Percentiles rank a stretch among this genome's conserved stretches.
Conservation (phyloP, 306 rosid genomes). For the Medicago lupulina region DNA sequence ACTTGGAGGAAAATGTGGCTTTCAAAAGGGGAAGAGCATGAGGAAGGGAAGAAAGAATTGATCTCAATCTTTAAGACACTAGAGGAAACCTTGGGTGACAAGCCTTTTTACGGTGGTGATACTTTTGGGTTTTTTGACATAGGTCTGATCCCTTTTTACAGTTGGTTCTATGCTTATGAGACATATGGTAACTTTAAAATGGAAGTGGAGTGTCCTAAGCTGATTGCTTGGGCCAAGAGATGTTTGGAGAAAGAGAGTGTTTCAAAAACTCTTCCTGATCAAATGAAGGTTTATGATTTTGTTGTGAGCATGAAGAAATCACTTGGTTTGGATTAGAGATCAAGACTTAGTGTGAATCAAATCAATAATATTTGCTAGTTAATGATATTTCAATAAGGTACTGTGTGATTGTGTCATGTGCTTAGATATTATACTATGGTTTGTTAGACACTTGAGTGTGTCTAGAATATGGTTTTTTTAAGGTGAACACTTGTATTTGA, state of each 20-base stretch:
- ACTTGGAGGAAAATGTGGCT: slow-evolving; percentile 46
- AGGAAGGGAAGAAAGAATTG: slow-evolving; percentile 46
- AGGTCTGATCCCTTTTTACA: slow-evolving; percentile 40
- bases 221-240: slow-evolving; percentile 55
- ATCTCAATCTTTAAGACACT: slow-evolving; percentile 41
- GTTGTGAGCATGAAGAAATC: slow-evolving; percentile 22
- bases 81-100: slow-evolving; percentile 46
- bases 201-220: slow-evolving; percentile 58
- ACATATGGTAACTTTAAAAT: slow-evolving; percentile 49
- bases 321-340: slow-evolving; percentile 17
- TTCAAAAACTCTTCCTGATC: slow-evolving; percentile 52
- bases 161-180: slow-evolving; percentile 56
- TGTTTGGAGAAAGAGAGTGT: slow-evolving; percentile 51
- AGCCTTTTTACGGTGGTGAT: slow-evolving; percentile 50
- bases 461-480: too few species aligned
- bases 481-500: too few species aligned
- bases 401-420: background rate
- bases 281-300: slow-evolving; percentile 46
- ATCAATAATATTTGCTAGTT: background rate
- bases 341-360: background rate
- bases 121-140: slow-evolving; percentile 58
- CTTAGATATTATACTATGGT: background rate
- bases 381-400: slow-evolving; percentile 1
- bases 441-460: background rate
- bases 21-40: slow-evolving; percentile 55